phyloP scores from a whole-genome alignment of 2,329 filamentous ascomycete species.

The Dothideomycetes sp. region DNA sequence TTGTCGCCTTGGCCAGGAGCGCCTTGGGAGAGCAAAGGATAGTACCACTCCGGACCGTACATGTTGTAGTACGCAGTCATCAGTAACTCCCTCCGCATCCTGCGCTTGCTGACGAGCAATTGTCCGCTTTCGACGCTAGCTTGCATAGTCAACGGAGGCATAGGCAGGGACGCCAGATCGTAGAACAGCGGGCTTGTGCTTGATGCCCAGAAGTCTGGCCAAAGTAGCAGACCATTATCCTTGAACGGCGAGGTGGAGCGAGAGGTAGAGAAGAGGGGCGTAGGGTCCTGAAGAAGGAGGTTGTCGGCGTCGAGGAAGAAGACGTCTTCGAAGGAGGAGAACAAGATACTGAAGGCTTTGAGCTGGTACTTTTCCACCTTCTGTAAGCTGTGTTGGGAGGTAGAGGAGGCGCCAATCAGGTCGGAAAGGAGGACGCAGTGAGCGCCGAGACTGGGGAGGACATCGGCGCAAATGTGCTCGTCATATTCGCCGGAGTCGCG shows the following conservation, averaged over 20 bases:
- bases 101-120: constrained; percentile 32
- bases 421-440: constrained; percentile 33
- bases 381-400: constrained; percentile 11
- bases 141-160: constrained; percentile 4
- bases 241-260: constrained; percentile 30
- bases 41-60: constrained; percentile 35
- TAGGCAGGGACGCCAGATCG: constrained; percentile 26
- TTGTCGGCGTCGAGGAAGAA: constrained; percentile 39
- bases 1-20: constrained; percentile 40
- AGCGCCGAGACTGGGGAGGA: constrained; percentile 32
- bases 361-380: constrained; percentile 34
- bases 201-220: constrained; percentile 37
- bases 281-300: constrained; percentile 32
- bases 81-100: constrained; percentile 31
- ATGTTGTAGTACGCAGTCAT: constrained; percentile 40
- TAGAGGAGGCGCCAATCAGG: constrained; percentile 20
- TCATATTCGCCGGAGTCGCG: constrained; percentile 30
- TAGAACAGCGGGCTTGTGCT: constrained; percentile 28
- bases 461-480: constrained; percentile 28
- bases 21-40: constrained; percentile 35
- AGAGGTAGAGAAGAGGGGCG: constrained; percentile 27
- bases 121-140: constrained; percentile 34
- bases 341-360: constrained; percentile 38
- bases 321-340: constrained; percentile 38
- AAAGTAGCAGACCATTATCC: constrained; percentile 30